Percentiles rank a stretch among this genome's conserved stretches.
These are phyloP conservation scores for Hibiscus syriacus DNA, from an alignment of 345 rosid genomes.

Conservation along the genomic window DNA sequence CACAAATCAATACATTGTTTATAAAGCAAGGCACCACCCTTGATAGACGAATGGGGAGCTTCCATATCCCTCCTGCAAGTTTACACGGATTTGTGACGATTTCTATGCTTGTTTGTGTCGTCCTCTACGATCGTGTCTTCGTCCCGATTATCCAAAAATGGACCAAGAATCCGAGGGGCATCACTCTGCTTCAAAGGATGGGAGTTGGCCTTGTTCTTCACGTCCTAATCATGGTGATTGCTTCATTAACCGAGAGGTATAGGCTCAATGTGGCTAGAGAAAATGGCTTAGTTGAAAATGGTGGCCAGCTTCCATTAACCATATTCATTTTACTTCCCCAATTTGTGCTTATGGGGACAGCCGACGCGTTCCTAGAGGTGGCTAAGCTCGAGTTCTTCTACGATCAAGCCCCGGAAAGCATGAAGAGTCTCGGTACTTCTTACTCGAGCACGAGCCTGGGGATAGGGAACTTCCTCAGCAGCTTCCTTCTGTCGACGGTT, in stretches of 20 bases:
- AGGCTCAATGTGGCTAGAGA: slow-evolving; percentile 49
- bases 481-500: slow-evolving; percentile 56
- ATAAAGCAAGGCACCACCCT: slow-evolving; percentile 92
- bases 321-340: slow-evolving; percentile 75
- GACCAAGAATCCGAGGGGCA: slow-evolving; percentile 71
- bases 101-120: slow-evolving; percentile 57
- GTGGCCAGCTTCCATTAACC: slow-evolving; percentile 44
- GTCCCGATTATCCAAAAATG: slow-evolving; percentile 31
- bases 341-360: slow-evolving; percentile 69
- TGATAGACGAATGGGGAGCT: slow-evolving; percentile 41
- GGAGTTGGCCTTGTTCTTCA: slow-evolving; percentile 57
- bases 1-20: slow-evolving; percentile 70
- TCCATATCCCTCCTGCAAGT: slow-evolving; percentile 65
- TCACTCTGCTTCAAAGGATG: slow-evolving; percentile 71
- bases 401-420: slow-evolving; percentile 86
- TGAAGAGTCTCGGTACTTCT: slow-evolving; percentile 91
- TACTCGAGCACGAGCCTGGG: slow-evolving; percentile 49
- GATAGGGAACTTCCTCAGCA: slow-evolving; percentile 62
- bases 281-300: slow-evolving; percentile 41
- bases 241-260: slow-evolving; percentile 43
- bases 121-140: slow-evolving; percentile 56
- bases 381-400: slow-evolving; percentile 84
- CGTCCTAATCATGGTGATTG: slow-evolving; percentile 52
- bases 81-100: slow-evolving; percentile 51
- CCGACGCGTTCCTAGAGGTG: slow-evolving; percentile 70